Evolutionary conservation across 148 eudicot genomes (phyloP).

Genomic region (Amaranthus cruentus): DNA sequence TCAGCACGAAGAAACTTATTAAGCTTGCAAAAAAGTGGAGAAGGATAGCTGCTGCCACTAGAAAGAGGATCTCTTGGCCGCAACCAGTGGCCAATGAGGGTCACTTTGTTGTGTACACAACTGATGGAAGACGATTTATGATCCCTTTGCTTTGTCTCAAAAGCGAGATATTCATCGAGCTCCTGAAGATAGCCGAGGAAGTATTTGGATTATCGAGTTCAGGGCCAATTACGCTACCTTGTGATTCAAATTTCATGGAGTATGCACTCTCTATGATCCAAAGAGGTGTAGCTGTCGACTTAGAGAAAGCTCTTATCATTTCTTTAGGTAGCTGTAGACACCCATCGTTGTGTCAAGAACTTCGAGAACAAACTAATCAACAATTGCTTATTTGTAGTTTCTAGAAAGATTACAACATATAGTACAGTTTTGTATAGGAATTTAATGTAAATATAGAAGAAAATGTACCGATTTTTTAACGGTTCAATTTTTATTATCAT

Average conservation of each 20-base stretch:
- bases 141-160: slow-evolving; percentile 12
- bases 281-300: slow-evolving; percentile 1
- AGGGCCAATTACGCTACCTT: slow-evolving; percentile 16
- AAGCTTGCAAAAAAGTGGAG: slow-evolving; percentile 34
- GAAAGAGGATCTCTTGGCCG: slow-evolving; percentile 14
- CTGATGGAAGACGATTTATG: slow-evolving; percentile 16
- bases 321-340: slow-evolving; percentile 2
- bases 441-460: not conserved
- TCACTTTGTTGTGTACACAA: slow-evolving; percentile 16
- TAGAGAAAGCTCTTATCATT: slow-evolving; percentile 13
- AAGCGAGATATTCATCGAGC: not conserved
- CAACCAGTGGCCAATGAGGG: slow-evolving; percentile 1
- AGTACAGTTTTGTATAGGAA: not conserved
- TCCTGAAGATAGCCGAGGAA: slow-evolving; percentile 12
- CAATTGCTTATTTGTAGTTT: slow-evolving; percentile 1
- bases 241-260: slow-evolving; percentile 11
- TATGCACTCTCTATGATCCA: slow-evolving; percentile 12
- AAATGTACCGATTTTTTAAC: not conserved
- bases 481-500: too few species aligned
- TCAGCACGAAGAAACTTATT: slow-evolving; percentile 33
- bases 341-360: not conserved
- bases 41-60: slow-evolving; percentile 16
- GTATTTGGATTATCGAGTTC: slow-evolving; percentile 5
- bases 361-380: slow-evolving; percentile 1
- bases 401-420: not conserved